Evolutionary conservation across 768 basidiomycete species (phyloP).

Genomic region (Lactarius hatsudake): DNA sequence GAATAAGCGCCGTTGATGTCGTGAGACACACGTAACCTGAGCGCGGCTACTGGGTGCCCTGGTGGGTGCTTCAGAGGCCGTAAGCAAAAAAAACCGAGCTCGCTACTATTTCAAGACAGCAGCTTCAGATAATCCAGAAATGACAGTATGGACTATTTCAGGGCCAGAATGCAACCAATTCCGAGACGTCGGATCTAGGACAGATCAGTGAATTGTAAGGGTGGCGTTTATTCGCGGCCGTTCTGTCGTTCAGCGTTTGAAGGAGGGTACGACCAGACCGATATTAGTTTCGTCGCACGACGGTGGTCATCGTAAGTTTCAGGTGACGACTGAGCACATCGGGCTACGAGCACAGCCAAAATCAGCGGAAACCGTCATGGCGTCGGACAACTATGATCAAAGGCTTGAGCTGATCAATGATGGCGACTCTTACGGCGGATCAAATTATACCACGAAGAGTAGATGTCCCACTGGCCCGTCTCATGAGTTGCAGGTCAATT

Average conservation of each 20-base stretch:
- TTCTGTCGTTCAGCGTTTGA: neutral
- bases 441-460: constrained; percentile 13
- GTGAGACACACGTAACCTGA: neutral
- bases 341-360: neutral
- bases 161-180: constrained; percentile 1
- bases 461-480: neutral
- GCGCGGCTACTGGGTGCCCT: neutral
- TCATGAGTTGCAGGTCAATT: neutral
- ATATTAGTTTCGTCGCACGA: neutral
- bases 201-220: neutral
- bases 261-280: no score
- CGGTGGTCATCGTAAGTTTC: neutral
- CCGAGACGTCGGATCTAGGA: constrained; percentile 13
- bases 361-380: neutral
- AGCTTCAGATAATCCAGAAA: neutral
- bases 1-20: neutral
- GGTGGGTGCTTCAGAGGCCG: neutral
- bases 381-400: neutral
- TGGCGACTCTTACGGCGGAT: neutral
- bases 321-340: neutral
- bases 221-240: neutral
- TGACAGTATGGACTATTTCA: neutral
- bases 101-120: neutral
- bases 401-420: constrained; percentile 8
- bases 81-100: neutral